phyloP scores from a whole-genome alignment of 495 filamentous ascomycete species.

The Penicillium mononematosum region DNA sequence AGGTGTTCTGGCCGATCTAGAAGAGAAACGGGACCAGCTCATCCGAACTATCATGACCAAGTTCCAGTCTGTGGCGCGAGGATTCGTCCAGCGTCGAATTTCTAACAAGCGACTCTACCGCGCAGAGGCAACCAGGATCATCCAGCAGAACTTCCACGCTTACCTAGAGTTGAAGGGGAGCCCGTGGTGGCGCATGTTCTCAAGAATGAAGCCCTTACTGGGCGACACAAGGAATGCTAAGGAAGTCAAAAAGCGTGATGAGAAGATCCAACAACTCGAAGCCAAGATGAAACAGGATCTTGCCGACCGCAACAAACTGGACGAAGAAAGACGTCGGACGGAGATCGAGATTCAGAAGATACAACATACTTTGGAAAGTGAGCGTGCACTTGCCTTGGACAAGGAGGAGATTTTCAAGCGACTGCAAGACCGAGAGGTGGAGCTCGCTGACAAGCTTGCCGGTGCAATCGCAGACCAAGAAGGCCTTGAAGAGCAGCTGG shows the following conservation, averaged over 20 bases:
- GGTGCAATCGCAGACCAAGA: conserved; percentile 96
- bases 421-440: conserved; percentile 82
- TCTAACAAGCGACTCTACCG: conserved; percentile 91
- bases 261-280: conserved; percentile 83
- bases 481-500: conserved; percentile 86
- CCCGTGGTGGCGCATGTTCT: conserved; percentile 95
- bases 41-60: conserved; percentile 88
- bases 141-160: conserved; percentile 87
- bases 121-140: conserved; percentile 90
- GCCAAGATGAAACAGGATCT: conserved; percentile 76
- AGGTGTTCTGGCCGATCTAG: conserved; percentile 92
- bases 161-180: conserved; percentile 86
- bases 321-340: conserved; percentile 87
- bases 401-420: conserved; percentile 98
- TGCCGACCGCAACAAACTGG: conserved; percentile 72
- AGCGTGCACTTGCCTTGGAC: conserved; percentile 89
- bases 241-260: conserved; percentile 91
- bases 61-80: conserved; percentile 91
- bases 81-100: conserved; percentile 82
- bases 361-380: conserved; percentile 90
- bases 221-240: conserved; percentile 86
- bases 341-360: conserved; percentile 84
- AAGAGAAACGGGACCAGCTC: conserved; percentile 89
- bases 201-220: conserved; percentile 92
- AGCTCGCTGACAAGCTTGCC: conserved; percentile 86